Percentiles rank a stretch among this genome's conserved stretches.
Evolutionary conservation across 2,329 filamentous ascomycete species (phyloP).

Genomic region (Ophiocordyceps camponoti-floridani): DNA sequence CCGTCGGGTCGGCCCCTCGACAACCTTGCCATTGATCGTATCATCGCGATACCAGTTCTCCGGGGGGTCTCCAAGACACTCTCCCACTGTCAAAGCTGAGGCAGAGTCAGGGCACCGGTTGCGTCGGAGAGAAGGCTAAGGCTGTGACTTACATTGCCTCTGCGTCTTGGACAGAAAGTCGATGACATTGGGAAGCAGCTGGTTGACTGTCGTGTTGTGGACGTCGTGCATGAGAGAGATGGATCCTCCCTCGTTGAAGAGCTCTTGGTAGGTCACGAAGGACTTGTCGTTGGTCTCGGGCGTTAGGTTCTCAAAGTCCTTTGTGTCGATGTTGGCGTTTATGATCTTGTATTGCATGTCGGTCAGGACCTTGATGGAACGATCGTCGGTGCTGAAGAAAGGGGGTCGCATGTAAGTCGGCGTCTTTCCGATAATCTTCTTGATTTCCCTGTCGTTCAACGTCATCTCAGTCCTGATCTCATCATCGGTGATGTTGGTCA

Average conservation of each 20-base stretch:
- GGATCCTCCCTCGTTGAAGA: conserved; percentile 13
- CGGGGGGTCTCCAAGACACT: conserved; percentile 1
- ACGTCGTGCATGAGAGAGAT: conserved; percentile 31
- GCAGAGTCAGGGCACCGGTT: background rate
- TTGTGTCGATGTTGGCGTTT: conserved; percentile 36
- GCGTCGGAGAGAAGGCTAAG: too few species aligned
- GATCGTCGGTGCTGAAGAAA: conserved; percentile 15
- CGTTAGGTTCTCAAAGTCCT: conserved; percentile 31
- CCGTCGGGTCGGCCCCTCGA: background rate
- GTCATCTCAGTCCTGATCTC: conserved; percentile 13
- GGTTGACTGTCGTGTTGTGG: conserved; percentile 20
- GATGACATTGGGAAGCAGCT: conserved; percentile 9
- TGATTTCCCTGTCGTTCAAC: conserved; percentile 14
- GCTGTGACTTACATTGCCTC: background rate
- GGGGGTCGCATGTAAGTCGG: conserved; percentile 19
- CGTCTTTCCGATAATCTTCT: conserved; percentile 11
- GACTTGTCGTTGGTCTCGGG: conserved; percentile 24
- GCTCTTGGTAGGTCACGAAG: conserved; percentile 11
- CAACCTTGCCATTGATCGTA: background rate
- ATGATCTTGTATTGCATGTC: conserved; percentile 29
- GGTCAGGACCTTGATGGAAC: conserved; percentile 10
- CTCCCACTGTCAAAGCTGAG: conserved; percentile 1
- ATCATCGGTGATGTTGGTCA: conserved; percentile 9
- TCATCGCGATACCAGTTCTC: conserved; percentile 2
- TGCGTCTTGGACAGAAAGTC: background rate